phyloP scores from a whole-genome alignment of 177 flowering plant genomes.

The Vitis hybrid region DNA sequence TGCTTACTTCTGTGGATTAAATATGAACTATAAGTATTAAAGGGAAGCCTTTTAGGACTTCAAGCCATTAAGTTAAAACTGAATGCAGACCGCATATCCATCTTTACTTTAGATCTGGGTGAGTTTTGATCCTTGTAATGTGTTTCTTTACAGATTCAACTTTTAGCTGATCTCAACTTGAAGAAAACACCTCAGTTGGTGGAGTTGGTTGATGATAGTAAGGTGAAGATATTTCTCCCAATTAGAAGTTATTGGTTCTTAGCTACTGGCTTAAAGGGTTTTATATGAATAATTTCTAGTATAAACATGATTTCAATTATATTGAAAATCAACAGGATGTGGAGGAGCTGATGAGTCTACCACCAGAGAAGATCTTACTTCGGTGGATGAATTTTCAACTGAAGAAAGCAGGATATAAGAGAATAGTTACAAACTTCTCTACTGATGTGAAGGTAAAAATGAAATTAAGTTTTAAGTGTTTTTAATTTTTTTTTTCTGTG shows the following conservation, averaged over 20 bases:
- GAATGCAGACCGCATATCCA: neutral
- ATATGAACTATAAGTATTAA: neutral
- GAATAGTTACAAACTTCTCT: conserved; percentile 81
- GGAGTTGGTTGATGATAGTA: conserved; percentile 84
- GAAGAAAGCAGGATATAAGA: conserved; percentile 71
- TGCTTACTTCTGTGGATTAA: neutral
- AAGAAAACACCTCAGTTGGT: conserved; percentile 91
- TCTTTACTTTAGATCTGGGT: neutral
- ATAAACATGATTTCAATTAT: neutral
- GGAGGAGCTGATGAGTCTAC: conserved; percentile 84
- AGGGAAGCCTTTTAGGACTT: neutral
- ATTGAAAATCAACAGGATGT: conserved; percentile 55
- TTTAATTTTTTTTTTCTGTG: neutral
- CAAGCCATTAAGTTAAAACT: neutral
- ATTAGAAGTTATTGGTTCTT: neutral
- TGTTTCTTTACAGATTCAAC: conserved; percentile 67
- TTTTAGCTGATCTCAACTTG: conserved; percentile 91
- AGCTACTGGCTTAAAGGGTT: neutral
- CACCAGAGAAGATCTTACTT: conserved; percentile 86
- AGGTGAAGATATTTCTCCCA: conserved; percentile 39
- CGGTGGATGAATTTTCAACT: conserved; percentile 97
- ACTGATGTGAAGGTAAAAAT: conserved; percentile 79
- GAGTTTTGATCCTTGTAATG: conserved; percentile 4
- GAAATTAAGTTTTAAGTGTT: neutral
- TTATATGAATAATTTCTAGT: neutral